Evolutionary conservation across 108 stramenopile species (phyloP).

Genomic region (Cyclotella atomus): DNA sequence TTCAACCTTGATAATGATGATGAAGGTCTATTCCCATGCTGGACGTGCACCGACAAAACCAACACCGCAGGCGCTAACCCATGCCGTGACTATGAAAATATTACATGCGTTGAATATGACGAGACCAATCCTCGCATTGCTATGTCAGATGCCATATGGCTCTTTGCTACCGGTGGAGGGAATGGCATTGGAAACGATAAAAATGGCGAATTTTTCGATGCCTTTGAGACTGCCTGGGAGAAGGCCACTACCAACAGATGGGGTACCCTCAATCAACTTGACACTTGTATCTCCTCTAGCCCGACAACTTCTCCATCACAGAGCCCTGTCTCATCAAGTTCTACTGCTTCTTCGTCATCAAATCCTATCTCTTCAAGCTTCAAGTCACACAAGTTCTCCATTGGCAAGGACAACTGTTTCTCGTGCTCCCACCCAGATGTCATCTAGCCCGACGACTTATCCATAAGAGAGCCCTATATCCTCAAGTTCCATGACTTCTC

Average conservation of each 20-base stretch:
- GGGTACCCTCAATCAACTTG: slow-evolving; percentile 8
- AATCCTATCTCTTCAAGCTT: no score
- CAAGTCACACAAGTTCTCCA: no score
- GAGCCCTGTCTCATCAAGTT: no score
- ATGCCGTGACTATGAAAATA: slow-evolving; percentile 1
- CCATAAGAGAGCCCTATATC: no score
- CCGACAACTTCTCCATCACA: slow-evolving; percentile 8
- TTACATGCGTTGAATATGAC: not conserved
- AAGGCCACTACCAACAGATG: slow-evolving; percentile 26
- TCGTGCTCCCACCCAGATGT: no score
- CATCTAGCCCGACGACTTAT: no score
- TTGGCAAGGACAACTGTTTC: no score
- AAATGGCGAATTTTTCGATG: slow-evolving; percentile 24
- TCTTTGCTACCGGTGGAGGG: slow-evolving; percentile 6
- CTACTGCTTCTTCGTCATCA: no score
- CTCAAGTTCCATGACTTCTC: no score
- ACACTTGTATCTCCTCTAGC: not conserved
- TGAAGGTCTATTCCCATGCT: slow-evolving; percentile 18
- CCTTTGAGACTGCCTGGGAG: slow-evolving; percentile 26
- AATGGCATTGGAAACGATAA: not conserved
- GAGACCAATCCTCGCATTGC: not conserved
- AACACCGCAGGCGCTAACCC: slow-evolving; percentile 1
- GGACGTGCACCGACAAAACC: slow-evolving; percentile 18
- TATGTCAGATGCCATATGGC: slow-evolving; percentile 5
- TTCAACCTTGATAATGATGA: slow-evolving; percentile 22